Evolutionary conservation across 352 stramenopile genomes (phyloP), one percentile per base, ranked within the genome.

Genomic region (Globisporangium acanthophoron): DNA sequence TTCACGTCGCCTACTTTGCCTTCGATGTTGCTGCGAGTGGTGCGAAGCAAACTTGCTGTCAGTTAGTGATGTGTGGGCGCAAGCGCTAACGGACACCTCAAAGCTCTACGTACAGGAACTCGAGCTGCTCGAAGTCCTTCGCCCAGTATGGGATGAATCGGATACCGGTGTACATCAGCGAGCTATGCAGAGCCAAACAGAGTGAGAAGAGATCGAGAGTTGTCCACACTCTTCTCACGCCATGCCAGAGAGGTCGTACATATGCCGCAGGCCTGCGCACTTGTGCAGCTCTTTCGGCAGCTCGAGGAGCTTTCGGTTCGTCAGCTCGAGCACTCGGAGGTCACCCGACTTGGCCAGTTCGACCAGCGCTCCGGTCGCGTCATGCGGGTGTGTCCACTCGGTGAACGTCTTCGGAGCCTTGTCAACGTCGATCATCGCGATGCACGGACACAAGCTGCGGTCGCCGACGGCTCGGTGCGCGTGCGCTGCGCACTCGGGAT

Each of bases 31-130:
- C 73, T 82, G 41, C 13, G 39, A 1, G 39, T 16, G 46, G 27
- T 9, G 12, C 16, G 20, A 41, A 27, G 11, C 13, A 24, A 37
- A n/a, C 21, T 44, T 16, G 29, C 1, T 11, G 7, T 54, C 44
- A 12, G 39, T 43, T 12, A 43, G 39, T n/a, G 39, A 7, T 21
- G 31, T 11, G 31, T 1, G 31, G 5, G 12, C 12, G 33, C 2
- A 3, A 8, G 9, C 7, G 3, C 33, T 39, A 8, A 9, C 12
- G 33, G 33, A 39, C 6, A 39, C 33, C 33, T 3, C 5, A 35
- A 35, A 7, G 31, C 5, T 6, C 27, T 6, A 59, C 73, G 37
- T 68, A 83, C 74, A 83, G 33, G 18, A 70, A 80, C 27, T 79
- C 48, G 0, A 83, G 60, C 7, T 66, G 64, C 15, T 52, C 52